Base-by-base conservation (phyloP, 148 eudicot species). In the Arbutus unedo region DNA sequence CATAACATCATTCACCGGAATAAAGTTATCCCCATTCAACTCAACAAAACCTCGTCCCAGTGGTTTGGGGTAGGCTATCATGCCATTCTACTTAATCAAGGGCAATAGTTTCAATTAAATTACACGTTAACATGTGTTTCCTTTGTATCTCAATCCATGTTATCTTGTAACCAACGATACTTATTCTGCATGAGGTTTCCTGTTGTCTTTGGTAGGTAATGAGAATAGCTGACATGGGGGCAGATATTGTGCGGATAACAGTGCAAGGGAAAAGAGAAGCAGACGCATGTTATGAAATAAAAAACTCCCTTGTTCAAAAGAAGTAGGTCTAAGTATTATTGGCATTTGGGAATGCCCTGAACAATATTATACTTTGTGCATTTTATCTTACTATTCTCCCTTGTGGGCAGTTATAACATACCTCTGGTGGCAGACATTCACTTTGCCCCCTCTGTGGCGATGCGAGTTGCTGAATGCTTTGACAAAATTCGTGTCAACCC, bases 401-500 rank as follows among this genome's bases (percentile, higher is more conserved):
- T 13, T 56, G 62, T 54, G 14, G 86, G 92, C 93, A 96, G 99
- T 90, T 96, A 94, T 84, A 90, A 90, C 84, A 96, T 96, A 83
- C 99, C 99, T 81, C 91, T 94, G 68, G 99, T 94, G 76, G 99
- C 99, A 47, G 99, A 96, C 87, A 94, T 94, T 86, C 99, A 96
- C 86, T 96, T 96, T 89, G 99, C 99, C 56, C 99, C 99, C 82
- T 84, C 98, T 43, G 88, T 96, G 83, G 99, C 99, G 59, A 41
- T 96, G 91, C 91, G 99, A 66, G 97, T 96, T 82, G 92, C 98
- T 62, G 99, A 96, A 90, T 96, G 98, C 87, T 96, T 96, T 81
- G 99, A 96, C 21, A 96, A 96, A 91, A 96, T 96, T 80, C 98
- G 99, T 85, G 98, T 96, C 80, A 96, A 96, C 86, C 99, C 99